Conservation (phyloP, 495 filamentous ascomycete genomes). For the Opeltia flavorubescens region DNA sequence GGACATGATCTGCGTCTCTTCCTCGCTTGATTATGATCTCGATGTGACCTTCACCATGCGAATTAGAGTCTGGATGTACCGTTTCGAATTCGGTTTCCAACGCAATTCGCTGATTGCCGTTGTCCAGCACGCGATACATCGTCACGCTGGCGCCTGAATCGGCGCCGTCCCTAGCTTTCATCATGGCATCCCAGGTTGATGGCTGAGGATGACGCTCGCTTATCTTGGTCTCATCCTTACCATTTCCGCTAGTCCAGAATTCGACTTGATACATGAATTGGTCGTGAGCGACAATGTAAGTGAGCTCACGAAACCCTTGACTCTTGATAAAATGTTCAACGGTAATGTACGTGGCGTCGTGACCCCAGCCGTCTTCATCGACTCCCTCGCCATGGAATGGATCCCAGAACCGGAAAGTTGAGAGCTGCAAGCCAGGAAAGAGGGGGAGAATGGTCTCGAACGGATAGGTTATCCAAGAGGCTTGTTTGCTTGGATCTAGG, state of each 20-base stretch:
- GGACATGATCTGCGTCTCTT: neutral
- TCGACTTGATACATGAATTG: neutral
- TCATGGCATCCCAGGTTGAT: neutral
- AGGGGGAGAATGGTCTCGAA: neutral
- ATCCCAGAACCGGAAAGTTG: neutral
- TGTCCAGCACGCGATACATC: neutral
- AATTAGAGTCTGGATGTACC: neutral
- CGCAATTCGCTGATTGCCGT: neutral
- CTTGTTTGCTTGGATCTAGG: neutral
- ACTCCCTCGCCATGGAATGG: neutral
- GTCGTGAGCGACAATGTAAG: neutral
- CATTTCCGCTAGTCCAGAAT: neutral
- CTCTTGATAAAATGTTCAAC: neutral
- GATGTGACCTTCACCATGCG: neutral
- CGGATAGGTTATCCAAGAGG: neutral
- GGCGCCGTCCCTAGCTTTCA: neutral
- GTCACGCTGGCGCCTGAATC: neutral
- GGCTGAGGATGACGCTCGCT: neutral
- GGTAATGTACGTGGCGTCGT: neutral
- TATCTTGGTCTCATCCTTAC: neutral
- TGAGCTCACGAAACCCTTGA: neutral
- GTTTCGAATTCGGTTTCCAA: neutral
- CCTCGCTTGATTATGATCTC: neutral
- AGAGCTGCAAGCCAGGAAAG: conserved; percentile 1
- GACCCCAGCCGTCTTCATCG: neutral